Evolutionary conservation across 495 filamentous ascomycete genomes (phyloP), one percentile per base, ranked within the genome.

Genomic region (Lasiosphaeria miniovina): DNA sequence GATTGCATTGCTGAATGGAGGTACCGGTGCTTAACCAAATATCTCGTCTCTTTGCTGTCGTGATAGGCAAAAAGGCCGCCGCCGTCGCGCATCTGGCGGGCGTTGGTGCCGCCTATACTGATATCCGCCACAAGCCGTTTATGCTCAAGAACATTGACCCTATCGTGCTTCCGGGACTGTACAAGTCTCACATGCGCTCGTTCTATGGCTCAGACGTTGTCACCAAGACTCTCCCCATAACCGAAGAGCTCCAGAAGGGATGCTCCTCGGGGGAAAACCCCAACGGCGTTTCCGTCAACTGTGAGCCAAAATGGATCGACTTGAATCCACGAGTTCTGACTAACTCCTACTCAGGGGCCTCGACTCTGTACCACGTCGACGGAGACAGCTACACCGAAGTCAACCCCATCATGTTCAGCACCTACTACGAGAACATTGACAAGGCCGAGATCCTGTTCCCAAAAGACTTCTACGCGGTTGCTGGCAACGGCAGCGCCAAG

Each of bases 401-500:
- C 64, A 70, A 75, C 59, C 70, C 70, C 0, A 64, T 61, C n/a
- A 75, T 67, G 8, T 75, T 75, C 63, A 75, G 68, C 61, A 75
- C 72, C 9, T 73, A 73, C 59, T 75, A 75, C 55, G 89, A 92
- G 67, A 88, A 90, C 78, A 90, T 92, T 62, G 86, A 89, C 68
- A 90, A 90, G 74, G 89, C 88, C 71, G 90, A 91, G 82, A 87
- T 92, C 61, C 88, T 88, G 49, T 92, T 88, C 76, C 67, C 86
- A 35, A 82, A 77, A 54, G 77, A 85, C 60, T 68, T 71, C 43
- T 56, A 66, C 57, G 65, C 66, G 55, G 64, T 75, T 2, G 72
- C 72, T 7, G 72, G 72, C 46, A 75, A 75, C 48, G 70, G 70
- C 17, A 61, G 43, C 41, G 70, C 70, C 17, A 68, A 65, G 51